These are phyloP conservation scores for Suhomyces bokatorum DNA, from an alignment of 1,139 yeast species.

Conservation along the genomic window DNA sequence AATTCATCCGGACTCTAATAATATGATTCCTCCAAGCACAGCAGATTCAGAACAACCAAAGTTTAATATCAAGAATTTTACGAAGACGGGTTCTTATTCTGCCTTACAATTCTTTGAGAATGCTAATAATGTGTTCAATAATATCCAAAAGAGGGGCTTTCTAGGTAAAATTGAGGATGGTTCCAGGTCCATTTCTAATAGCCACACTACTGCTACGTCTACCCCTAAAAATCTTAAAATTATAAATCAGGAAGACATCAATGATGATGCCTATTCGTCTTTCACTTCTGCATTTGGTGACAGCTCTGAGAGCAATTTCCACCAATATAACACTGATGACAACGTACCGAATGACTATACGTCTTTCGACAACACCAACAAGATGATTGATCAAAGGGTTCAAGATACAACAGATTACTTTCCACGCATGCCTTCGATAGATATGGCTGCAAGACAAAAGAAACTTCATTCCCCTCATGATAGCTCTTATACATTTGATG, in stretches of 20 bases:
- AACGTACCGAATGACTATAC: slow-evolving; percentile 28
- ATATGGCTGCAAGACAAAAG: neutral
- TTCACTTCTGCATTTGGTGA: slow-evolving; percentile 38
- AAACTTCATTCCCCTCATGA: slow-evolving; percentile 16
- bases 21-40: neutral
- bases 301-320: slow-evolving; percentile 21
- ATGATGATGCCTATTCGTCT: slow-evolving; percentile 35
- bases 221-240: slow-evolving; percentile 36
- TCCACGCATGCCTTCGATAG: slow-evolving; percentile 9
- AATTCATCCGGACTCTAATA: neutral
- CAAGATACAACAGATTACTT: slow-evolving; percentile 8
- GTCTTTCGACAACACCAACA: slow-evolving; percentile 21
- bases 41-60: slow-evolving; percentile 20
- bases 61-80: slow-evolving; percentile 34
- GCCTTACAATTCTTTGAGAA: slow-evolving; percentile 40
- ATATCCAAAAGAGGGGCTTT: slow-evolving; percentile 39
- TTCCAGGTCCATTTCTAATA: slow-evolving; percentile 13
- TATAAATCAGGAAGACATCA: slow-evolving; percentile 16
- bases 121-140: slow-evolving; percentile 43
- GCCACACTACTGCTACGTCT: slow-evolving; percentile 37
- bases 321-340: slow-evolving; percentile 14
- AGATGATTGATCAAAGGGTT: neutral
- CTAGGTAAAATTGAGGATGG: slow-evolving; percentile 5
- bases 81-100: slow-evolving; percentile 33
- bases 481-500: slow-evolving; percentile 35